phyloP scores from a whole-genome alignment of 768 basidiomycete genomes.

The Cantharellus anzutake region DNA sequence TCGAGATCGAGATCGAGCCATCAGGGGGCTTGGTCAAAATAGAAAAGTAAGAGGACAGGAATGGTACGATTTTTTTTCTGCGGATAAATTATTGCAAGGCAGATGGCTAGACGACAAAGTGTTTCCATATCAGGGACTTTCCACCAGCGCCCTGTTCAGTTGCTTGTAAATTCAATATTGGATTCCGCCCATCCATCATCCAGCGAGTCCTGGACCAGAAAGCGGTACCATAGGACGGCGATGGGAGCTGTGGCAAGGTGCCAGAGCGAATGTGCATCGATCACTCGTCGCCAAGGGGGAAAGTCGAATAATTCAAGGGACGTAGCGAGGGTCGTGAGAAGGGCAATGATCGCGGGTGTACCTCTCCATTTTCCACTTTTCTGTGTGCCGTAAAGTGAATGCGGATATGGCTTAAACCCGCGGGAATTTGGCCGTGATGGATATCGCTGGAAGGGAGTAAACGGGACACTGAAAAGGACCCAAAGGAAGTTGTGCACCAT shows the following conservation, averaged over 20 bases:
- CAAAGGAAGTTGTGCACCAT: conserved; percentile 66
- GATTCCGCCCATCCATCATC: conserved; percentile 39
- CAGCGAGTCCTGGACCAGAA: conserved; percentile 51
- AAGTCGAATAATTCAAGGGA: conserved; percentile 83
- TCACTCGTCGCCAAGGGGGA: conserved; percentile 46
- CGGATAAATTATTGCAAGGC: neutral
- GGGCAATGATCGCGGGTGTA: conserved; percentile 32
- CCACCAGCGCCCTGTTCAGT: neutral
- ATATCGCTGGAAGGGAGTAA: conserved; percentile 34
- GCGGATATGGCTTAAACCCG: conserved; percentile 27
- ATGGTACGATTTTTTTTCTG: neutral
- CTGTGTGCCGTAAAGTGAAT: conserved; percentile 33
- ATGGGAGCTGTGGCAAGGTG: conserved; percentile 72
- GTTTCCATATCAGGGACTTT: neutral
- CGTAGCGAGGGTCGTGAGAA: conserved; percentile 54
- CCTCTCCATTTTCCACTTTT: conserved; percentile 6
- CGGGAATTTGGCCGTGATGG: conserved; percentile 18
- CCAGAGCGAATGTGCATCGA: conserved; percentile 92
- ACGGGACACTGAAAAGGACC: conserved; percentile 48
- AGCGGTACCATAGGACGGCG: conserved; percentile 67
- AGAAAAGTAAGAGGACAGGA: neutral
- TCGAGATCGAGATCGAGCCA: neutral
- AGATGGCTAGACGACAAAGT: neutral
- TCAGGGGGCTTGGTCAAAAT: neutral
- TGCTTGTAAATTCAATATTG: neutral